Evolutionary conservation across 2,329 filamentous ascomycete genomes (phyloP), one percentile per base, ranked within the genome.

Genomic region (Fusarium succisae): DNA sequence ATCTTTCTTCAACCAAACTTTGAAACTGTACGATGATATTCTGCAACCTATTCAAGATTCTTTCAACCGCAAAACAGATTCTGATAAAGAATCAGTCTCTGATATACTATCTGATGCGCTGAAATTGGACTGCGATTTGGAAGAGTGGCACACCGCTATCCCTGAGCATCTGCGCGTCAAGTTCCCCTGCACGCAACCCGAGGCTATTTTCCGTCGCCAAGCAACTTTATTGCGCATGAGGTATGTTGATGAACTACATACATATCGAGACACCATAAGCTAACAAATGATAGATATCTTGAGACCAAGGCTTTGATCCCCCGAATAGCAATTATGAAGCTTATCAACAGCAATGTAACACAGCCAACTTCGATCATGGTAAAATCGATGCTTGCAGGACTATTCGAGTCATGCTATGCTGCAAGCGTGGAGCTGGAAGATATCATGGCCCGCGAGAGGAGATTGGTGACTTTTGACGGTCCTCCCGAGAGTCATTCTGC

Each of bases 381-480:
- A 6, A 75, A 55, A 54, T 70, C 75, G 3, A 67, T 79, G 44
- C 43, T 79, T 3, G 47, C 54, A 11, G 72, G 76, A 0, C 44
- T 79, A 14, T 70, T 77, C 5, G 71, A 79, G 22, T 67, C 72
- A 1, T 75, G 74, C 22, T 74, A 73, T 20, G 57, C 77, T 20
- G 66, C 78, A 18, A 75, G 78, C 14, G 66, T 77, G 37, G 76
- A 79, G 32, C 24, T 79, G 6, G 68, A 77, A 32, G 77, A 79
- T 39, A 66, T 74, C 2, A 70, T 79, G 64, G 66, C 57, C 1
- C 63, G 70, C 1, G 77, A 79, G 55, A 75, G 59, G 47, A 76
- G 76, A 13, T 22, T 77, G 15, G 47, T 75, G 17, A 69, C 71
- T 3, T 66, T 71, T 38, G 70, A 76, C 5, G 76, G 77, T 8